phyloP scores from a whole-genome alignment of 148 eudicot species.

The Pharnaceum exiguum region DNA sequence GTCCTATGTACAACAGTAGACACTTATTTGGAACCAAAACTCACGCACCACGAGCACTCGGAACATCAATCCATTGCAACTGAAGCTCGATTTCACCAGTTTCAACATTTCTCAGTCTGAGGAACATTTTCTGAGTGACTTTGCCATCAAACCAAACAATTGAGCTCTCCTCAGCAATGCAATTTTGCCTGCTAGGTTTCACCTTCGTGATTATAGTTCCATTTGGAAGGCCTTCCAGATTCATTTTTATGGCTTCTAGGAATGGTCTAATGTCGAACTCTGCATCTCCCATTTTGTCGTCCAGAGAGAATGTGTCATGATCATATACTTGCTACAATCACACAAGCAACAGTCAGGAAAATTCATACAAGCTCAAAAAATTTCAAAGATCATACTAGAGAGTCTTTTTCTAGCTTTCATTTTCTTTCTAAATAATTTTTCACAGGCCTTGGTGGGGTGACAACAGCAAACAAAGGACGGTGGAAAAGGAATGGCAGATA shows the following conservation, averaged over 20 bases:
- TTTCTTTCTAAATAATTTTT: too few species aligned
- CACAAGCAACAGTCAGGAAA: background rate
- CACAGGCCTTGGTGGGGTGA: too few species aligned
- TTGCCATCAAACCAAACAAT: conserved; percentile 28
- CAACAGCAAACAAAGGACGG: too few species aligned
- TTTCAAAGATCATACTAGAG: background rate
- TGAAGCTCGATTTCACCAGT: conserved; percentile 35
- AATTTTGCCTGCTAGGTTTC: conserved; percentile 27
- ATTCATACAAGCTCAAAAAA: background rate
- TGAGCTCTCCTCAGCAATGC: conserved; percentile 31
- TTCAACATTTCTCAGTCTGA: conserved; percentile 29
- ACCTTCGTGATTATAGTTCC: conserved; percentile 20
- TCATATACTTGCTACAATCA: conserved; percentile 30
- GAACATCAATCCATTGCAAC: conserved; percentile 22
- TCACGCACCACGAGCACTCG: background rate
- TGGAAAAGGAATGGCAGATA: too few species aligned
- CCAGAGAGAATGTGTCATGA: conserved; percentile 25
- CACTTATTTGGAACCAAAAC: too few species aligned
- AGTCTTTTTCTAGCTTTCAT: background rate
- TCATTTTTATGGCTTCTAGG: conserved; percentile 26
- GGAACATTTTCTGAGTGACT: conserved; percentile 31
- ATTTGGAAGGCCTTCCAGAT: conserved; percentile 15
- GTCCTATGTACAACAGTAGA: too few species aligned
- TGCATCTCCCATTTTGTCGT: conserved; percentile 41
- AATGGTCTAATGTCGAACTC: conserved; percentile 27